These are phyloP conservation scores for Dictyostelium brefeldianum DNA, from an alignment of 78 protist species.

Conservation along the genomic window DNA sequence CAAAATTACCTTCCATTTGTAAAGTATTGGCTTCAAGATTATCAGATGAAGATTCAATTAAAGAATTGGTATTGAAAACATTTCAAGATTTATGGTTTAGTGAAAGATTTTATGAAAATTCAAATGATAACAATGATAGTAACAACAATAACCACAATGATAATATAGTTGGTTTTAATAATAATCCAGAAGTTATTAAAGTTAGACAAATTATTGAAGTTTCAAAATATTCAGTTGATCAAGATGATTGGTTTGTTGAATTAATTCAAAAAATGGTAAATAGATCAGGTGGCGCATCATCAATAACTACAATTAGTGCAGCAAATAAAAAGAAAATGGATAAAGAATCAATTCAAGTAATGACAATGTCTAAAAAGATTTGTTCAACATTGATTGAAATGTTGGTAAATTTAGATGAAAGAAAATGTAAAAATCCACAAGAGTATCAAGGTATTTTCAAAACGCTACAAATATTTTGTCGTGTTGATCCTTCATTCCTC, in stretches of 20 bases:
- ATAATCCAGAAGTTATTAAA: slow-evolving; percentile 9
- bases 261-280: slow-evolving; percentile 40
- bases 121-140: too few relatives aligned
- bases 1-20: slow-evolving; percentile 60
- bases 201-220: slow-evolving; percentile 67
- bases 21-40: slow-evolving; percentile 25
- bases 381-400: slow-evolving; percentile 64
- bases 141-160: not conserved
- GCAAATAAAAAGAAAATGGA: slow-evolving; percentile 1
- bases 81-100: slow-evolving; percentile 77
- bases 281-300: not conserved
- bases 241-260: slow-evolving; percentile 62
- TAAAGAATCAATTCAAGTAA: slow-evolving; percentile 14
- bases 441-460: slow-evolving; percentile 50
- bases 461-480: slow-evolving; percentile 49
- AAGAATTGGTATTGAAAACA: slow-evolving; percentile 49
- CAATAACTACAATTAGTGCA: not conserved
- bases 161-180: not conserved
- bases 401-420: slow-evolving; percentile 61
- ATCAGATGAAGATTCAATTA: slow-evolving; percentile 51
- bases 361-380: slow-evolving; percentile 16
- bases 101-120: not conserved
- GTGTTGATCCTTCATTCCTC: slow-evolving; percentile 29
- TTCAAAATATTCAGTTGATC: slow-evolving; percentile 23
- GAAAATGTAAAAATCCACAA: not conserved